Evolutionary conservation across 108 stramenopile genomes (phyloP).

Genomic region (Mediolabrus comicus): DNA sequence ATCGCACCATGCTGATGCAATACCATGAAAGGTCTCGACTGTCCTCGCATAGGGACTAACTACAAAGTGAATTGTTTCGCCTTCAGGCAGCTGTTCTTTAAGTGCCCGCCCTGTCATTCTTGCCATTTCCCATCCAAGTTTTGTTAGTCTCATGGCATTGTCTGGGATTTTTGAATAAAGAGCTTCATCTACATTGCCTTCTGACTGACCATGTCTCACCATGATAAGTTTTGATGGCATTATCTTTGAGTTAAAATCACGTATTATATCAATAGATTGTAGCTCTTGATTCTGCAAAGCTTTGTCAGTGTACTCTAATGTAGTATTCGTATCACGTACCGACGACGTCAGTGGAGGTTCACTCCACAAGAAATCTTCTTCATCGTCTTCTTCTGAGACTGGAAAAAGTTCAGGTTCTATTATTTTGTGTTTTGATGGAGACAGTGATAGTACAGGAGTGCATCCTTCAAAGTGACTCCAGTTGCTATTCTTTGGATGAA

Average conservation of each 20-base stretch:
- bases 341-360: slow-evolving; percentile 11
- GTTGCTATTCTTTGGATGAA: slow-evolving; percentile 66
- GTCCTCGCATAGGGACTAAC: slow-evolving; percentile 86
- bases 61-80: slow-evolving; percentile 78
- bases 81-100: slow-evolving; percentile 49
- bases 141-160: slow-evolving; percentile 80
- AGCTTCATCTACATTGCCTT: slow-evolving; percentile 79
- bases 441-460: slow-evolving; percentile 11
- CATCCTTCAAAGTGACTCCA: slow-evolving; percentile 67
- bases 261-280: slow-evolving; percentile 12
- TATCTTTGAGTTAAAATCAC: slow-evolving; percentile 68
- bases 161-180: slow-evolving; percentile 73
- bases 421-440: background rate
- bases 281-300: background rate
- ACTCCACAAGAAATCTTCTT: slow-evolving; percentile 28
- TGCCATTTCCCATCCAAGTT: slow-evolving; percentile 84
- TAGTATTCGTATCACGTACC: background rate
- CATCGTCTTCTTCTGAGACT: slow-evolving; percentile 3
- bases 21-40: slow-evolving; percentile 89
- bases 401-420: background rate
- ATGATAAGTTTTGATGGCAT: slow-evolving; percentile 83
- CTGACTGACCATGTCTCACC: slow-evolving; percentile 82
- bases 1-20: slow-evolving; percentile 81
- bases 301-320: slow-evolving; percentile 6
- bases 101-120: slow-evolving; percentile 64